Conservation (phyloP, 1,284 basidiomycete genomes). For the Puccinia triticina region DNA sequence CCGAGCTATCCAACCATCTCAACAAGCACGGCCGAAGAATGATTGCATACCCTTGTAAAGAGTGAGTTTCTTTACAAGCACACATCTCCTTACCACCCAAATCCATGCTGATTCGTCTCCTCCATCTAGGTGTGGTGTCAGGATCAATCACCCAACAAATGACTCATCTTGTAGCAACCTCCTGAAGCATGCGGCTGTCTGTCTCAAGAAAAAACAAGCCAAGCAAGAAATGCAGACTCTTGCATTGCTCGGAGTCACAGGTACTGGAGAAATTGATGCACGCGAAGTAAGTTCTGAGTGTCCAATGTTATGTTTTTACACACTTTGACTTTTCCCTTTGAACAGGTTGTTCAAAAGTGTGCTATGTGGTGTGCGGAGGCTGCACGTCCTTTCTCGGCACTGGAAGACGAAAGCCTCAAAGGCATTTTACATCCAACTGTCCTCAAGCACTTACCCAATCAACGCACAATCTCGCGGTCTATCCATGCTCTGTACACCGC, state of each 20-base stretch:
- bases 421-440: not conserved
- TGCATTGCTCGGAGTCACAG: not conserved
- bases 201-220: not conserved
- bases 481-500: conserved; percentile 1
- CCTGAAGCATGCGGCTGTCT: too few species aligned
- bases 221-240: not conserved
- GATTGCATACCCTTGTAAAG: conserved; percentile 25
- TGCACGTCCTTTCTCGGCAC: not conserved
- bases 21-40: conserved; percentile 17
- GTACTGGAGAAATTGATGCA: not conserved
- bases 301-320: not conserved
- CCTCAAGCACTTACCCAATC: too few species aligned
- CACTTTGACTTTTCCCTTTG: too few species aligned
- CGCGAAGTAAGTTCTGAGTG: not conserved
- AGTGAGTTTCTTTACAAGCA: too few species aligned
- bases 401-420: conserved; percentile 4
- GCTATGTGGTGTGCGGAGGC: conserved; percentile 18
- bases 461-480: not conserved
- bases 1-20: conserved; percentile 19
- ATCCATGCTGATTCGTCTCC: too few species aligned
- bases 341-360: conserved; percentile 6
- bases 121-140: too few species aligned
- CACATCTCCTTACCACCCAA: too few species aligned
- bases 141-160: not conserved
- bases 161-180: not conserved